phyloP scores from a whole-genome alignment of 805 yeast genomes.

The Clavispora phyllophila region DNA sequence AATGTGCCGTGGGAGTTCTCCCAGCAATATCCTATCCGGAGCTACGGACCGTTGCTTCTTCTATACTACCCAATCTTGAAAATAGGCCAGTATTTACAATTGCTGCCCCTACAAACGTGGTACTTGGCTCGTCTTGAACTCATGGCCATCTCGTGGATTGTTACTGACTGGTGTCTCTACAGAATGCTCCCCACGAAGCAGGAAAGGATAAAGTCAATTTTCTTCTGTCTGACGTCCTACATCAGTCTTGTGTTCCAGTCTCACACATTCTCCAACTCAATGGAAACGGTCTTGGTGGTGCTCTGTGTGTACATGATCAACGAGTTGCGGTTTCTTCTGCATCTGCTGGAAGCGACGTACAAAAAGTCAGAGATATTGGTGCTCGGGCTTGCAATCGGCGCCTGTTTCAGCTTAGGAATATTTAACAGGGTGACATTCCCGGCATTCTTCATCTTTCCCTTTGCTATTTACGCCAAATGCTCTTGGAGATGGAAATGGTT shows the following conservation, averaged over 20 bases:
- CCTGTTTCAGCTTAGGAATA: conserved; percentile 55
- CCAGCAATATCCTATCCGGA: conserved; percentile 55
- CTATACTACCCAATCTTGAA: conserved; percentile 63
- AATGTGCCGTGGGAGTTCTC: conserved; percentile 82
- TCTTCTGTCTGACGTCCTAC: conserved; percentile 54
- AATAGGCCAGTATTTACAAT: conserved; percentile 24
- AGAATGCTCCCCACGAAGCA: conserved; percentile 45
- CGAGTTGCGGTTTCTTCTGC: conserved; percentile 24
- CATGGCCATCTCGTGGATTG: conserved; percentile 34
- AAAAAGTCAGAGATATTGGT: conserved; percentile 11
- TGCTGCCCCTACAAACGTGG: conserved; percentile 50
- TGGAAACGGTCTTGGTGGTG: conserved; percentile 62
- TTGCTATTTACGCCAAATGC: conserved; percentile 40
- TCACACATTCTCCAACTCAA: conserved; percentile 84
- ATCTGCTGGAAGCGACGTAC: conserved; percentile 6
- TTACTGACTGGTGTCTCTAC: conserved; percentile 40
- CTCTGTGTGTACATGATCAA: conserved; percentile 47
- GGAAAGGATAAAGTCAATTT: conserved; percentile 44
- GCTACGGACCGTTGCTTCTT: conserved; percentile 62
- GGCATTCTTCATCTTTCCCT: conserved; percentile 68
- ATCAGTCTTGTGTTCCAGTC: conserved; percentile 75
- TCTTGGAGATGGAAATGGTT: conserved; percentile 32
- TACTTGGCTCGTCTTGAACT: conserved; percentile 48
- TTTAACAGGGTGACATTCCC: conserved; percentile 85
- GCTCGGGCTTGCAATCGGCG: conserved; percentile 36